Base-by-base conservation (phyloP, 306 rosid genomes). In the Betula pendula region DNA sequence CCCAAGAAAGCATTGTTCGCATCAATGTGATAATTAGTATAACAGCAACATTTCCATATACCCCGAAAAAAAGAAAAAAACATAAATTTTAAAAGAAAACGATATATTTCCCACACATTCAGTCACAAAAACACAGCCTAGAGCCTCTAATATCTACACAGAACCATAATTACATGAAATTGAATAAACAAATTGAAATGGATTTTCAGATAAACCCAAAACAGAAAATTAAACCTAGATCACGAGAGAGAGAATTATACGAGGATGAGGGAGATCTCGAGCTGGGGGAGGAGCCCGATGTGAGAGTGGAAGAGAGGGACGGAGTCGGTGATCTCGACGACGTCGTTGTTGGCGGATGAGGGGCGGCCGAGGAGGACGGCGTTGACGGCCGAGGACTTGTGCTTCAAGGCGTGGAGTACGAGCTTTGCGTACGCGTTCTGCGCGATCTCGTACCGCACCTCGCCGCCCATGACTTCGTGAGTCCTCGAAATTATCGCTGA, bases 241-340 rank as follows among this genome's bases (percentile, higher is more conserved):
- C 38, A 22, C 47, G 49, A 27, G 68, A 19, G 35, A 35, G 31
- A 35, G 72, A 43, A 67, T 3, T 63, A 25, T 69, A 95, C 98
- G 84, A 95, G 89, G 38, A 95, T 83, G 60, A 95, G 98, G n/a
- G 98, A 89, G 83, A 92, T 95, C 90, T 95, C 98, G 50, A 95
- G 87, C 82, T 89, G 97, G 8, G 98, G 98, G 68, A 95, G 98
- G 58, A 95, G 98, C 38, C 97, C 87, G 80, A 92, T 70, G 83
- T 86, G 90, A 68, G 98, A 88, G 82, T 95, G 98, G 81, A 95
- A 92, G 16, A 95, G 96, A 83, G 98, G 98, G 75, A 95, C 96
- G 15, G 98, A 87, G 72, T 95, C 98, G 71, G 86, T 33, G 82
- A 95, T 89, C 82, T 89, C 89, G 8, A 95, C 86, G 84, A 87